Conservation (phyloP, 2,329 filamentous ascomycete species). For the Fusarium vanettenii region DNA sequence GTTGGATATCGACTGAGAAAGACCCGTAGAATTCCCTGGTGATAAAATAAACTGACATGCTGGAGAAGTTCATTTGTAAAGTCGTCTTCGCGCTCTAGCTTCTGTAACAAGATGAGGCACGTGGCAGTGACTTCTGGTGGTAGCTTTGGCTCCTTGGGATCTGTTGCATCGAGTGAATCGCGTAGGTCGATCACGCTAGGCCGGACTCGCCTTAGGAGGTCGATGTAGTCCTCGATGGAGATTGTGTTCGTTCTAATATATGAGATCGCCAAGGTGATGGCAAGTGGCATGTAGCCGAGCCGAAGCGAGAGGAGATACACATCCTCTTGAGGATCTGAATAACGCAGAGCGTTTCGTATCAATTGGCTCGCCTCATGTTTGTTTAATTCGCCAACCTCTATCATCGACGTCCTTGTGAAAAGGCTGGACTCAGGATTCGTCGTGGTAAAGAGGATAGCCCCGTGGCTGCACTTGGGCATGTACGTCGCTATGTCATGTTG, state of each 20-base stretch:
- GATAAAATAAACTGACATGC: not conserved
- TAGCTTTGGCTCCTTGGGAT: not conserved
- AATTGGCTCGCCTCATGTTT: not conserved
- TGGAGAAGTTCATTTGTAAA: not conserved
- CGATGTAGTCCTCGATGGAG: not conserved
- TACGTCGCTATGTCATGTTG: not conserved
- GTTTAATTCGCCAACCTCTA: not conserved
- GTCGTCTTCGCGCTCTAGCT: not conserved
- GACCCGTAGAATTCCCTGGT: not conserved
- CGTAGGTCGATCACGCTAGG: not conserved
- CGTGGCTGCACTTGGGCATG: not conserved
- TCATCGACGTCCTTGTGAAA: not conserved
- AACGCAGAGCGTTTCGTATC: not conserved
- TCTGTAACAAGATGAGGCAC: not conserved
- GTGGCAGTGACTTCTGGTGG: not conserved
- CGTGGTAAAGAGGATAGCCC: not conserved
- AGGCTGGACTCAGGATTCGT: not conserved
- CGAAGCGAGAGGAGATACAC: not conserved
- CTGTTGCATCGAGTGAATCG: not conserved
- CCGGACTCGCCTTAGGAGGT: not conserved
- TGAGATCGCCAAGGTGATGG: not conserved
- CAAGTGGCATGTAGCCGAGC: not conserved
- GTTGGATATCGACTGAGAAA: not conserved
- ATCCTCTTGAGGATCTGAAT: not conserved
- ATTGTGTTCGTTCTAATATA: not conserved